phyloP scores from a whole-genome alignment of 345 rosid species.

The Citrus reticulata region DNA sequence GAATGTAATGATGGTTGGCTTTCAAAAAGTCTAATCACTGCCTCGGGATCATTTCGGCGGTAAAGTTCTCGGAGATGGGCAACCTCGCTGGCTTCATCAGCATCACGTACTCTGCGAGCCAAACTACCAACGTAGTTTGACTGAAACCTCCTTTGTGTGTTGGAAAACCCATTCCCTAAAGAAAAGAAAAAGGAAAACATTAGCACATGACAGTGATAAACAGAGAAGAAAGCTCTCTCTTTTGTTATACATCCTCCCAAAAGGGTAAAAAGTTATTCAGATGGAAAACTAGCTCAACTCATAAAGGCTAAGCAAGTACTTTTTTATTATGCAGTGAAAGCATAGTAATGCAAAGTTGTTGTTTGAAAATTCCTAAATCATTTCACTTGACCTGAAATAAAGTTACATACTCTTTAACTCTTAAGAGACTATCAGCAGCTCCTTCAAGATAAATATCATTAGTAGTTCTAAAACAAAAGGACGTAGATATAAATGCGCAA shows the following conservation, averaged over 20 bases:
- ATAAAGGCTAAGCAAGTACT: not conserved
- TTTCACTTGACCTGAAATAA: not conserved
- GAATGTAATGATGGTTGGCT: conserved; percentile 71
- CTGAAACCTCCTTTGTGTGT: conserved; percentile 43
- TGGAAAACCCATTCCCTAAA: conserved; percentile 30
- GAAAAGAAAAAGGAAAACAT: not conserved
- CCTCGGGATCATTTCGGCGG: conserved; percentile 83
- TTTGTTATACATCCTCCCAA: no score
- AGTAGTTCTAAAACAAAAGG: not conserved
- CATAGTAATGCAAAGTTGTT: not conserved
- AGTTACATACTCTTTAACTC: not conserved
- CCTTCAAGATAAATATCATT: not conserved
- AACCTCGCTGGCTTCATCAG: conserved; percentile 63
- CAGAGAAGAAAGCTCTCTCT: not conserved
- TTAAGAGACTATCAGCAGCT: not conserved
- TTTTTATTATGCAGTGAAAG: not conserved
- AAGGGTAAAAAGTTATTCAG: not conserved
- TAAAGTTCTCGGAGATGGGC: conserved; percentile 70
- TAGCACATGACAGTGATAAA: not conserved
- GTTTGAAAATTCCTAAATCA: not conserved
- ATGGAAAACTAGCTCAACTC: not conserved
- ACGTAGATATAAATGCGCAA: not conserved
- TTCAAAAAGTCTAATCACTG: conserved; percentile 77
- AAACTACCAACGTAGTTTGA: conserved; percentile 76
- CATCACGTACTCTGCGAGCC: conserved; percentile 74